Evolutionary conservation across 176 grass and related monocot species (phyloP).

Genomic region (Phyllostachys edulis): DNA sequence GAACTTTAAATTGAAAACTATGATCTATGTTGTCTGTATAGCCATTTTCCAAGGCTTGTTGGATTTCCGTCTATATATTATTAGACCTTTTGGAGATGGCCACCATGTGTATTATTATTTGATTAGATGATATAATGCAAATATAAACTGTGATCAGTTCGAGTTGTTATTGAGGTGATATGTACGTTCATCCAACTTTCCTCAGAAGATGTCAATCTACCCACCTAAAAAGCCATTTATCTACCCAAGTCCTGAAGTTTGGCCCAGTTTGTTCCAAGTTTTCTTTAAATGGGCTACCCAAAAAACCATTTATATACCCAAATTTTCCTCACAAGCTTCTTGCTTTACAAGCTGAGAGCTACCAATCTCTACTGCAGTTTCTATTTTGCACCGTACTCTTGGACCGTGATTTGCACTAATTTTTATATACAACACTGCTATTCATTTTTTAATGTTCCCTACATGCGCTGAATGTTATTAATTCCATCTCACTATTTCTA

Average conservation of each 20-base stretch:
- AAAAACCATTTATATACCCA: background rate
- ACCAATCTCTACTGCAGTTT: background rate
- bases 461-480: background rate
- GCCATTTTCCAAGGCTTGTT: background rate
- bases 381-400: background rate
- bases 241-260: background rate
- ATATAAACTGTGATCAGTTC: conserved; percentile 3
- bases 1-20: conserved; percentile 17
- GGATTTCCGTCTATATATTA: background rate
- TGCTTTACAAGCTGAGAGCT: conserved; percentile 10
- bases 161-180: background rate
- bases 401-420: background rate
- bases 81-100: background rate
- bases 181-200: background rate
- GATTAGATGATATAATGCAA: background rate
- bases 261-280: background rate
- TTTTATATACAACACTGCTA: background rate
- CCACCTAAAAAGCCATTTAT: background rate
- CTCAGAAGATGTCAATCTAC: background rate
- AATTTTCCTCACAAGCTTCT: background rate
- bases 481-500: background rate
- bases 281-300: background rate
- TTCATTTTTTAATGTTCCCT: background rate
- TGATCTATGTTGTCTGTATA: background rate
- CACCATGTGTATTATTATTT: conserved; percentile 1